phyloP scores from a whole-genome alignment of 2,329 filamentous ascomycete species.

The Chalaropsis ovoidea region DNA sequence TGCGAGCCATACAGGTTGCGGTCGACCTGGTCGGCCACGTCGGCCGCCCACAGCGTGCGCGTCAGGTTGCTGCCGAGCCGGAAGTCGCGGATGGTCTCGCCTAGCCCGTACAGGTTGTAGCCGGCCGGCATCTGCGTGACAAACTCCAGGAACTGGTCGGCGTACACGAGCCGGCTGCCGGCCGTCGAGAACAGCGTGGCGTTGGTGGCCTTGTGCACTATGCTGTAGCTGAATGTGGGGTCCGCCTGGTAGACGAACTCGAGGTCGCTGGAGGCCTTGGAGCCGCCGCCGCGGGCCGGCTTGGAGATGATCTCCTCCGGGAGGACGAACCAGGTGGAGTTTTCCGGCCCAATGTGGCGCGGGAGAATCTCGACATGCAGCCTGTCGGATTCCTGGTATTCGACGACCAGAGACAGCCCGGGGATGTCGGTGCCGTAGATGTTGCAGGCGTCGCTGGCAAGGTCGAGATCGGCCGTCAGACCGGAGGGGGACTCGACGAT shows the following conservation, averaged over 20 bases:
- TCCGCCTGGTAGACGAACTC: conserved; percentile 44
- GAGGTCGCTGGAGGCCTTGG: conserved; percentile 52
- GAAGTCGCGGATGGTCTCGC: conserved; percentile 61
- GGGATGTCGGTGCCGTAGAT: conserved; percentile 67
- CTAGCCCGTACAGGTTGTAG: conserved; percentile 67
- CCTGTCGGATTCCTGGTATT: conserved; percentile 55
- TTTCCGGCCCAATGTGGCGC: conserved; percentile 49
- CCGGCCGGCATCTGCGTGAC: conserved; percentile 54
- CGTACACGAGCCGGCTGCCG: conserved; percentile 56
- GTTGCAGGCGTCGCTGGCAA: conserved; percentile 64
- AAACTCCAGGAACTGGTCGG: conserved; percentile 71
- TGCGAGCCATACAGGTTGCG: conserved; percentile 66
- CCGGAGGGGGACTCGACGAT: conserved; percentile 43
- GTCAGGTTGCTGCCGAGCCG: conserved; percentile 64
- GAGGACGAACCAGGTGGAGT: conserved; percentile 57
- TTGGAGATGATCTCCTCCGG: conserved; percentile 52
- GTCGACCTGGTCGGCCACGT: conserved; percentile 55
- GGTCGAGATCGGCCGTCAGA: conserved; percentile 57
- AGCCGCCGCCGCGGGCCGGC: conserved; percentile 56
- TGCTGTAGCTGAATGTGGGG: conserved; percentile 57
- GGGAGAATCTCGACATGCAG: conserved; percentile 63
- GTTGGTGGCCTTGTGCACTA: conserved; percentile 48
- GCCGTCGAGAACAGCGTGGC: conserved; percentile 60
- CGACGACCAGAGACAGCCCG: conserved; percentile 54
- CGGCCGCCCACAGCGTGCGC: conserved; percentile 52